A percentile compares a stretch with the other conserved stretches of the same genome.
Evolutionary conservation across 164 flowering plant genomes (phyloP).

Genomic region (Platanus orientalis): DNA sequence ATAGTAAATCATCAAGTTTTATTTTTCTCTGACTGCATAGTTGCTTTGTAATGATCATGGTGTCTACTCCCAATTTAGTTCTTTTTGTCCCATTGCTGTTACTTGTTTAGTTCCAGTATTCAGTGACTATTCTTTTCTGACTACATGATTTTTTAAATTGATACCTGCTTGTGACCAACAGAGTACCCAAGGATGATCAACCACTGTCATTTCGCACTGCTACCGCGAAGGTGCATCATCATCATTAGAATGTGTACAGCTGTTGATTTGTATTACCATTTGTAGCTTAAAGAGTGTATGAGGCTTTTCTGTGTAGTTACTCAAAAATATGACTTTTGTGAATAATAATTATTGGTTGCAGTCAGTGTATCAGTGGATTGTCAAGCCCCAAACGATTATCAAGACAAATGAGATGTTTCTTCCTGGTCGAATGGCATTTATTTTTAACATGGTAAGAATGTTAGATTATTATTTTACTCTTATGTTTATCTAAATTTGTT

Average conservation of each 20-base stretch:
- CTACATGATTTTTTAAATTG: not conserved
- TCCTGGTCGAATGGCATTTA: slow-evolving; percentile 92
- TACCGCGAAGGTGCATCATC: slow-evolving; percentile 61
- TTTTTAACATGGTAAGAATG: slow-evolving; percentile 69
- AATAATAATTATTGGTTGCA: slow-evolving; percentile 26
- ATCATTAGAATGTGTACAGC: not conserved
- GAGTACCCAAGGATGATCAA: slow-evolving; percentile 71
- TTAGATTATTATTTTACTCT: slow-evolving; percentile 1
- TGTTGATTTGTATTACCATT: not conserved
- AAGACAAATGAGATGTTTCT: slow-evolving; percentile 97
- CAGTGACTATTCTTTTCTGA: not conserved
- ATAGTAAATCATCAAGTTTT: too few species aligned
- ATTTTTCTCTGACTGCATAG: too few species aligned
- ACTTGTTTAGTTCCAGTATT: not conserved
- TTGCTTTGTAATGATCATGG: too few species aligned
- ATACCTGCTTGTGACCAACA: slow-evolving; percentile 20
- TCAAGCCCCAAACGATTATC: slow-evolving; percentile 74
- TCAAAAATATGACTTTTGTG: not conserved
- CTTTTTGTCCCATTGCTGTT: not conserved
- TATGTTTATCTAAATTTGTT: not conserved
- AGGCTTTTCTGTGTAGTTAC: slow-evolving; percentile 5
- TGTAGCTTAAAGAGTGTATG: not conserved
- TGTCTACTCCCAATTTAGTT: not conserved
- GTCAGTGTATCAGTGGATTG: slow-evolving; percentile 91
- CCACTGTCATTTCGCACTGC: slow-evolving; percentile 81